A percentile compares a stretch with the other conserved stretches of the same genome.
phyloP scores from a whole-genome alignment of 768 basidiomycete species.

The Piloderma croceum region DNA sequence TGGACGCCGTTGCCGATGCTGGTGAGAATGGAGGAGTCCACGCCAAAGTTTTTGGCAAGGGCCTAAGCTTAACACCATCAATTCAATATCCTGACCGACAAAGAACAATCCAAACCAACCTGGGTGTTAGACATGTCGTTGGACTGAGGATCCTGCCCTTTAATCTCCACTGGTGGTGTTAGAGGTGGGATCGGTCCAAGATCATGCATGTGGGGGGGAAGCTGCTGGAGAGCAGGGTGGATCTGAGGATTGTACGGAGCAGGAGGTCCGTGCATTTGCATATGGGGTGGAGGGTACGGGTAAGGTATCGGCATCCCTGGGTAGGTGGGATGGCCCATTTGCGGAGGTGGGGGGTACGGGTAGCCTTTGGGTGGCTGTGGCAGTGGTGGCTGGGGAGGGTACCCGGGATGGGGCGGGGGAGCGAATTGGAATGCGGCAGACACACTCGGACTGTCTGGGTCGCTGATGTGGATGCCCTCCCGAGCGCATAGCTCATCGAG shows the following conservation, averaged over 20 bases:
- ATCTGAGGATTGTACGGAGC: slow-evolving; percentile 45
- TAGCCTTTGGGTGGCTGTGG: slow-evolving; percentile 24
- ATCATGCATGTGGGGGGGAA: slow-evolving; percentile 28
- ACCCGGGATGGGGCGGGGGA: slow-evolving; percentile 23
- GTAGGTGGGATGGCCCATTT: slow-evolving; percentile 21
- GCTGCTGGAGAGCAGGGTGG: slow-evolving; percentile 52
- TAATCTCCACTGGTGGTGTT: slow-evolving; percentile 37
- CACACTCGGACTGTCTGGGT: background rate
- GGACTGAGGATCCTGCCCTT: slow-evolving; percentile 73
- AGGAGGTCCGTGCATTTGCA: slow-evolving; percentile 33
- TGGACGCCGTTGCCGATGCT: slow-evolving; percentile 41
- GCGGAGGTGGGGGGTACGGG: slow-evolving; percentile 31
- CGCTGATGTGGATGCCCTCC: slow-evolving; percentile 39
- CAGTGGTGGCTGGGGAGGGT: slow-evolving; percentile 16
- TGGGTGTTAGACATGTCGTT: slow-evolving; percentile 74
- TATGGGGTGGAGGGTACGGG: slow-evolving; percentile 20
- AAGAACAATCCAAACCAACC: slow-evolving; percentile 25
- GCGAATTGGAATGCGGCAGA: slow-evolving; percentile 43
- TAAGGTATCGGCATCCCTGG: slow-evolving; percentile 12
- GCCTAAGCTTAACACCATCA: slow-evolving; percentile 33
- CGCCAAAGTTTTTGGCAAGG: slow-evolving; percentile 76
- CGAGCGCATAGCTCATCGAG: slow-evolving; percentile 40
- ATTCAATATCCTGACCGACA: slow-evolving; percentile 4
- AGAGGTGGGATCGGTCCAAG: slow-evolving; percentile 13
- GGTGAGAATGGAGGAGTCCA: slow-evolving; percentile 62